Evolutionary conservation across 1,284 basidiomycete genomes (phyloP), one percentile per base, ranked within the genome.

Genomic region (Filobasidium uniguttulatum): DNA sequence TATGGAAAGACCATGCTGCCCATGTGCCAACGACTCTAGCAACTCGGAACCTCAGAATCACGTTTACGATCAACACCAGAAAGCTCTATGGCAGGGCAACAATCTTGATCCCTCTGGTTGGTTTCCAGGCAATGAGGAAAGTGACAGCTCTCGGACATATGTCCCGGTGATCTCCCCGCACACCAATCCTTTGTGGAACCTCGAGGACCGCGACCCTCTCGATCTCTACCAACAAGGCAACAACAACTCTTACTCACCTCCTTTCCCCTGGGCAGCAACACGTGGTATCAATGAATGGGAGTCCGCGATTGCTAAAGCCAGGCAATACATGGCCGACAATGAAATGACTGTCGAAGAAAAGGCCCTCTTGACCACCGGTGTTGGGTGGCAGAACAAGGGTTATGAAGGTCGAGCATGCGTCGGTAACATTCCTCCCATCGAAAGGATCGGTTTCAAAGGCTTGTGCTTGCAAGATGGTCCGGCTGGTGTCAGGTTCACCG

Each of bases 381-480:
- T 60, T 12, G 68, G 69, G 33, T 70, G 68, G 69, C 44, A 46
- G 19, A 28, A 10, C 9, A 43, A 43, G 22, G 40, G 40, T 17
- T 8, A 43, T 12, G 50, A 57, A 55, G 57, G 52, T 25, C 66
- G 65, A 5, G 67, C 76, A 53, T 83, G 81, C 58, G 76, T 82
- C 38, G 82, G 82, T 8, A 83, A 83, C 63, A 83, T 75, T 3
- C 74, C 74, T 5, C 65, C 78, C 5, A 75, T 85, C 40, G 70
- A 76, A 0, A 71, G 73, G 1, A 77, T 80, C 52, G 71, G 72
- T 35, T 85, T 82, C 66, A 73, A 75, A 1, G 82, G 82, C 0
- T 70, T 85, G 23, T 87, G 83, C 62, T 69, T 85, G 44, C 60
- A 72, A 54, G 74, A 75, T 54, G 59, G 59, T 10, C 73, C 73